A percentile compares a stretch with the other conserved stretches of the same genome.
phyloP scores from a whole-genome alignment of 2,329 filamentous ascomycete species.

The Penicillium sp. region DNA sequence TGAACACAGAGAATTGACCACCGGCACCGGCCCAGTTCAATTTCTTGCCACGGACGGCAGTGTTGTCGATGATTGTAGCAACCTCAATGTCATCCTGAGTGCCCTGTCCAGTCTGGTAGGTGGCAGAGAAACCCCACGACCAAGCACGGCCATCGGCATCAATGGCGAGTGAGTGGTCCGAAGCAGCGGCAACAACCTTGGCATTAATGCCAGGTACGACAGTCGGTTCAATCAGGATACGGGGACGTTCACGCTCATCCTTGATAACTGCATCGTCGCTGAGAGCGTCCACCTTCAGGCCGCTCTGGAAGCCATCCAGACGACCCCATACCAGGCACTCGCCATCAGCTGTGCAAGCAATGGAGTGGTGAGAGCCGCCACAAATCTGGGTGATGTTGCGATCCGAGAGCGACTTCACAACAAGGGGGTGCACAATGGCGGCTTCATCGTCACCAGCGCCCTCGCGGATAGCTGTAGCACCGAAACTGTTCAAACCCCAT shows the following conservation, averaged over 20 bases:
- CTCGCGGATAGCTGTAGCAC: constrained; percentile 69
- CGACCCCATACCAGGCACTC: constrained; percentile 62
- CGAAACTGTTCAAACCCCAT: constrained; percentile 87
- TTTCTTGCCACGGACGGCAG: constrained; percentile 72
- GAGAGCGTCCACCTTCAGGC: constrained; percentile 58
- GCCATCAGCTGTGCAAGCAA: constrained; percentile 55
- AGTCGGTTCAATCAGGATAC: constrained; percentile 69
- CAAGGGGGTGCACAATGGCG: constrained; percentile 68
- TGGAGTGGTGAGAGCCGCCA: constrained; percentile 75
- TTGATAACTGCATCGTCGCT: constrained; percentile 61
- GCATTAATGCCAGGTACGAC: constrained; percentile 61
- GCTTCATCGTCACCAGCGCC: constrained; percentile 68
- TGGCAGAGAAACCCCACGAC: constrained; percentile 77
- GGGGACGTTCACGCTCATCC: constrained; percentile 65
- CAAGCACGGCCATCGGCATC: constrained; percentile 69
- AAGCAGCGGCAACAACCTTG: constrained; percentile 61
- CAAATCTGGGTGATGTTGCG: constrained; percentile 67
- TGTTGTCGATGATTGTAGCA: constrained; percentile 81
- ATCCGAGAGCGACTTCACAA: constrained; percentile 64
- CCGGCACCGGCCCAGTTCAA: constrained; percentile 81
- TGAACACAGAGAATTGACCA: constrained; percentile 66
- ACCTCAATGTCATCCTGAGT: constrained; percentile 75
- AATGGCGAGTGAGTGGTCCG: constrained; percentile 73
- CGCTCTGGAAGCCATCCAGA: constrained; percentile 61
- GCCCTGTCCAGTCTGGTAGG: constrained; percentile 78